These are phyloP conservation scores for Geotrichum histeridarum DNA, from an alignment of 1,139 yeast genomes.

Conservation along the genomic window DNA sequence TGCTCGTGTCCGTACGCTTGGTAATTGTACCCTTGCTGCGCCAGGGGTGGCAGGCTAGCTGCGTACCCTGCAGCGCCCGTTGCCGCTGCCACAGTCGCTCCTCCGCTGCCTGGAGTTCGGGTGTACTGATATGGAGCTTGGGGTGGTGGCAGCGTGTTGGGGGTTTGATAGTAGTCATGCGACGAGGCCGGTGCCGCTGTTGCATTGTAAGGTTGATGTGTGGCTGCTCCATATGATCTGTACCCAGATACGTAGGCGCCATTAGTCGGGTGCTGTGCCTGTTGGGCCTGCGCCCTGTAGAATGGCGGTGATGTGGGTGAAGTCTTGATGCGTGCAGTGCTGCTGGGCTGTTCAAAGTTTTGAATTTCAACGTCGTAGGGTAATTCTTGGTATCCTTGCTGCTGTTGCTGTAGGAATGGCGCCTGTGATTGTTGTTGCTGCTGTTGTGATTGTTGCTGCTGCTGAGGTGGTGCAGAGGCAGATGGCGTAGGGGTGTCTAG, in stretches of 20 bases:
- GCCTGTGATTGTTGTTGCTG: constrained; percentile 21
- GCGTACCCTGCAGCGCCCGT: constrained; percentile 1
- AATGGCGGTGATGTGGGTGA: not conserved
- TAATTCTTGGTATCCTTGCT: constrained; percentile 8
- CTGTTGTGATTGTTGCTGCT: not conserved
- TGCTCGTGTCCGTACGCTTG: not conserved
- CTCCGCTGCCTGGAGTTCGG: constrained; percentile 16
- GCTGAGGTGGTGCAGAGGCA: constrained; percentile 14
- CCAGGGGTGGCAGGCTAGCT: constrained; percentile 11
- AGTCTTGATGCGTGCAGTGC: not conserved
- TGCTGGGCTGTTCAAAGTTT: not conserved
- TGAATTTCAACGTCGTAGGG: constrained; percentile 7
- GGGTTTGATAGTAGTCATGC: not conserved
- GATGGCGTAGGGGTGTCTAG: constrained; percentile 33
- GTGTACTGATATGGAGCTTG: not conserved
- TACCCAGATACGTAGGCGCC: constrained; percentile 14
- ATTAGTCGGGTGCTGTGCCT: constrained; percentile 21
- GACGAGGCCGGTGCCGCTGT: not conserved
- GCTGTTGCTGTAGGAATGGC: constrained; percentile 24
- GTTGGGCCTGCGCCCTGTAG: constrained; percentile 5
- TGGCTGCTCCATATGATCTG: not conserved
- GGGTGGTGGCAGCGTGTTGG: no score
- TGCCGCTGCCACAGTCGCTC: not conserved
- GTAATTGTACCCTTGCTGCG: not conserved
- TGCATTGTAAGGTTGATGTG: not conserved